Percentiles rank a stretch among this genome's conserved stretches.
These are phyloP conservation scores for Dactylellina sp. DNA, from an alignment of 2,329 filamentous ascomycete species.

Conservation along the genomic window DNA sequence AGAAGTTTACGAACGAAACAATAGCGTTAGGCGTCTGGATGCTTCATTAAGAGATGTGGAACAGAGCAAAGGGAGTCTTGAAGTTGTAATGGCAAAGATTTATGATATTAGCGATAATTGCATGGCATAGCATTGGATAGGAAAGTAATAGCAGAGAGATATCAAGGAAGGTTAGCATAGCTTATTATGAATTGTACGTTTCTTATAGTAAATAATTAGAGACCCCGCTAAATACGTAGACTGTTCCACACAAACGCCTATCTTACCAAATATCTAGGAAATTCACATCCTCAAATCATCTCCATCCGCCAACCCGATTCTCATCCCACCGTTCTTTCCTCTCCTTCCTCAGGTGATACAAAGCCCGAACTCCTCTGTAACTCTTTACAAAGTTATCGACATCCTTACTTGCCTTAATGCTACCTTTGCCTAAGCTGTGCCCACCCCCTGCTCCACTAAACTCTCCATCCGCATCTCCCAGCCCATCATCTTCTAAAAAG, in stretches of 20 bases:
- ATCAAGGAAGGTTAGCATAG: too few species aligned
- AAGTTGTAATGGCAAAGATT: too few species aligned
- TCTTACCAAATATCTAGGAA: not conserved
- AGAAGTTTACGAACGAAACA: slow-evolving; percentile 1
- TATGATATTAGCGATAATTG: too few species aligned
- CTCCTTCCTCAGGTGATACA: slow-evolving; percentile 83
- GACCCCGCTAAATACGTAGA: too few species aligned
- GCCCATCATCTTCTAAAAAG: slow-evolving; percentile 76
- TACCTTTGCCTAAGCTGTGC: slow-evolving; percentile 62
- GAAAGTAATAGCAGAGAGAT: too few species aligned
- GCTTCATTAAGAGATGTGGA: not conserved
- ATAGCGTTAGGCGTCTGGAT: slow-evolving; percentile 12
- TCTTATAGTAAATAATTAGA: too few species aligned
- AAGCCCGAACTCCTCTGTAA: slow-evolving; percentile 81
- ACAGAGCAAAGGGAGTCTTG: too few species aligned
- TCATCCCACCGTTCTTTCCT: slow-evolving; percentile 95
- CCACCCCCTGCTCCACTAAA: slow-evolving; percentile 52
- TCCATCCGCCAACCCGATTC: slow-evolving; percentile 92
- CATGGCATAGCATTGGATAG: too few species aligned
- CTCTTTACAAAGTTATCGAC: slow-evolving; percentile 84
- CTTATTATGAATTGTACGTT: too few species aligned
- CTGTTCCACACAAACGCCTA: too few species aligned
- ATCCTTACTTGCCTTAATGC: slow-evolving; percentile 80
- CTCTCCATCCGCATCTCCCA: slow-evolving; percentile 61
- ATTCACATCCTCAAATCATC: slow-evolving; percentile 63